Evolutionary conservation across 2,329 filamentous ascomycete species (phyloP).

Genomic region (Talaromyces sp.): DNA sequence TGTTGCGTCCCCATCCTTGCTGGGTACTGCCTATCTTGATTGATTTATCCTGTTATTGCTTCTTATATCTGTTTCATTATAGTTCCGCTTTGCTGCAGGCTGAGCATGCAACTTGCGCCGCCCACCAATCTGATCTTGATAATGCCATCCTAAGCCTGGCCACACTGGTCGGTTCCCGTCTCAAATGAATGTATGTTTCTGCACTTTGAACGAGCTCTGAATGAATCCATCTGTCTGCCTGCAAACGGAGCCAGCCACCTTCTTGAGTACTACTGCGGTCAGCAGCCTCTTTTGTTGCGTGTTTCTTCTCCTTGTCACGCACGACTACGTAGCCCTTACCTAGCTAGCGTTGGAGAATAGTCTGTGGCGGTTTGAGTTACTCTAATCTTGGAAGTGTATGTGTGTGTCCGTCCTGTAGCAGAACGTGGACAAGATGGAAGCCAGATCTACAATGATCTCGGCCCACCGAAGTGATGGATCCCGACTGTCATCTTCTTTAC

Average conservation of each 20-base stretch:
- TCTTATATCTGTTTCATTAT: constrained; percentile 7
- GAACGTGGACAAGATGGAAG: constrained; percentile 31
- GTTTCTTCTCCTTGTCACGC: background rate
- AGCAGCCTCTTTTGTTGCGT: constrained; percentile 6
- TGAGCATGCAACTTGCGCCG: constrained; percentile 21
- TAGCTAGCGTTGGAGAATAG: background rate
- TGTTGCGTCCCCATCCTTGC: constrained; percentile 7
- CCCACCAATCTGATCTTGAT: constrained; percentile 20
- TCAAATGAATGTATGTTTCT: constrained; percentile 3
- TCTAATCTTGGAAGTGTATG: background rate
- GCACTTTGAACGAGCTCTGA: constrained; percentile 2
- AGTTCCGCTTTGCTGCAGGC: constrained; percentile 21
- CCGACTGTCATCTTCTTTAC: constrained; percentile 30
- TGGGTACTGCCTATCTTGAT: background rate
- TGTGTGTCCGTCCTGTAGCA: constrained; percentile 10
- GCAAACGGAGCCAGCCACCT: constrained; percentile 1
- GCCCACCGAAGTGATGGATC: constrained; percentile 25
- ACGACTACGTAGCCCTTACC: constrained; percentile 6
- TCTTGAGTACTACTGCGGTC: constrained; percentile 8
- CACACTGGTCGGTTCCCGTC: constrained; percentile 19
- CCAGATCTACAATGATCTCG: constrained; percentile 29
- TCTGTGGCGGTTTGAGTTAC: constrained; percentile 6
- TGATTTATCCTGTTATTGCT: background rate
- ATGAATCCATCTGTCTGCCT: constrained; percentile 4
- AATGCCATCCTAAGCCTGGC: constrained; percentile 2